phyloP scores from a whole-genome alignment of 352 stramenopile genomes.

The Phytophthora capsici region DNA sequence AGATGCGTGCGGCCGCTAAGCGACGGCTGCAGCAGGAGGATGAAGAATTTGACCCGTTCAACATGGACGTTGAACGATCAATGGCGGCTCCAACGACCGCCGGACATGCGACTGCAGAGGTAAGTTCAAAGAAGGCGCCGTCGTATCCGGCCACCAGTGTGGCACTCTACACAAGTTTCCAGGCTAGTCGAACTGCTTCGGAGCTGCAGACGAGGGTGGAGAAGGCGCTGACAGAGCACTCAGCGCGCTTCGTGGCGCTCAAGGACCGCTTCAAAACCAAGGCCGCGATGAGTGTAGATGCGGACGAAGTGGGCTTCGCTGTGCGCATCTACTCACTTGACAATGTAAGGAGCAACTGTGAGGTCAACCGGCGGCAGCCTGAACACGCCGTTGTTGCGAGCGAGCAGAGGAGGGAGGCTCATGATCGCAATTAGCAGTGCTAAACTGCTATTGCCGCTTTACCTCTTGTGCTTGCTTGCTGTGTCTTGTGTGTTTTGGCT shows the following conservation, averaged over 20 bases:
- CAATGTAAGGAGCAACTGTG: conserved; percentile 61
- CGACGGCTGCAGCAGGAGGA: conserved; percentile 35
- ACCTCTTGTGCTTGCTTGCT: conserved; percentile 34
- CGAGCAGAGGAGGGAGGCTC: conserved; percentile 17
- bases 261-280: conserved; percentile 83
- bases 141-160: conserved; percentile 66
- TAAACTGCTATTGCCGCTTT: conserved; percentile 29
- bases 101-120: conserved; percentile 34
- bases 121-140: conserved; percentile 45
- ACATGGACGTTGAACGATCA: conserved; percentile 48
- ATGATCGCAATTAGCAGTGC: conserved; percentile 31
- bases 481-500: conserved; percentile 30
- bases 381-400: conserved; percentile 29
- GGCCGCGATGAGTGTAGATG: conserved; percentile 49
- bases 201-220: conserved; percentile 69
- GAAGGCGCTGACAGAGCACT: conserved; percentile 52
- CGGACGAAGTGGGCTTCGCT: conserved; percentile 60
- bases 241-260: conserved; percentile 55
- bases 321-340: conserved; percentile 73
- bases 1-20: conserved; percentile 49
- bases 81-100: conserved; percentile 35
- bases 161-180: conserved; percentile 80
- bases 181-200: conserved; percentile 52
- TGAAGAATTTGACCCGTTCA: conserved; percentile 76
- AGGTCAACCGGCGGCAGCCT: conserved; percentile 23